phyloP scores from a whole-genome alignment of 169 alveolate species.

The Miamiensis avidus region DNA sequence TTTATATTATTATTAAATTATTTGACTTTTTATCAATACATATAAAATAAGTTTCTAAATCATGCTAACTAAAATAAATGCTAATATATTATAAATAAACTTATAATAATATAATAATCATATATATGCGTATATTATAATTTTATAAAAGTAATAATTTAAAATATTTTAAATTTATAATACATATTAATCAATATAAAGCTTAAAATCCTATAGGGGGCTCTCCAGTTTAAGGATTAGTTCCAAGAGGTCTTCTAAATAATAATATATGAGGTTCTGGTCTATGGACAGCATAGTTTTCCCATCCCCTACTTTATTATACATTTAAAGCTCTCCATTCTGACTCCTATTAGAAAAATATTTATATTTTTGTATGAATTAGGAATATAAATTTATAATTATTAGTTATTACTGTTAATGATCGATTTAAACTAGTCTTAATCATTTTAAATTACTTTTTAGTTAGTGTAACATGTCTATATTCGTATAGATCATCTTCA shows the following conservation, averaged over 20 bases:
- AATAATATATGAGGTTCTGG: constrained; percentile 94
- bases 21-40: too few species aligned
- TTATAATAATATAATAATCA: too few species aligned
- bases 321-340: constrained; percentile 86
- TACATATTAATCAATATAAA: constrained; percentile 40
- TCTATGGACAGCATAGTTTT: constrained; percentile 83
- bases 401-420: too few species aligned
- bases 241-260: constrained; percentile 91
- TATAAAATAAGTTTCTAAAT: too few species aligned
- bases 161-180: too few species aligned
- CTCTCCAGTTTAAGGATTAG: constrained; percentile 89
- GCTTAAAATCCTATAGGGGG: constrained; percentile 43
- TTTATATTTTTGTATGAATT: too few species aligned
- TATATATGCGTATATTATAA: too few species aligned
- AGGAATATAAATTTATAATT: too few species aligned
- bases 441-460: constrained; percentile 65
- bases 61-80: too few species aligned
- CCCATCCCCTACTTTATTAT: constrained; percentile 84
- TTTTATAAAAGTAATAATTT: too few species aligned
- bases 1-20: too few species aligned
- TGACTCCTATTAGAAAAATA: constrained; percentile 61
- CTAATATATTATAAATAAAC: too few species aligned
- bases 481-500: constrained; percentile 85
- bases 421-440: constrained; percentile 39
- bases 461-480: constrained; percentile 84